Evolutionary conservation across 306 rosid genomes (phyloP).

Genomic region (Lotus japonicus): DNA sequence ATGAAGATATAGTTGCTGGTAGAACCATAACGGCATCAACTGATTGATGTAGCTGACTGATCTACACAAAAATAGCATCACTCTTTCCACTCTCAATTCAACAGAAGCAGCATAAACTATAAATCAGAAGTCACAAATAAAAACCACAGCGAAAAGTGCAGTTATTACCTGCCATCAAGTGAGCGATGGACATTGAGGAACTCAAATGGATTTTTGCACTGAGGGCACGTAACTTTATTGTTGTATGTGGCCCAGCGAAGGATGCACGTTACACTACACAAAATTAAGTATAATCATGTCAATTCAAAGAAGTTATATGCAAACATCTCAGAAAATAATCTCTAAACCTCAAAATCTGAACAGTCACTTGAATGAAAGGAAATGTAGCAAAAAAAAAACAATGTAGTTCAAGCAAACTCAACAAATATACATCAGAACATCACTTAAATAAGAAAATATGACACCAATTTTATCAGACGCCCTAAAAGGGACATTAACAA

Average conservation of each 20-base stretch:
- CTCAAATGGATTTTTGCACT: conserved; percentile 82
- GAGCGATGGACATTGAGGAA: conserved; percentile 83
- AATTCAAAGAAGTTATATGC: background rate
- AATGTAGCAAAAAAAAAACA: background rate
- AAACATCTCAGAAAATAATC: background rate
- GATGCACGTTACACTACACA: conserved; percentile 77
- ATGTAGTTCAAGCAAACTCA: background rate
- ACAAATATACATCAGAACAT: background rate
- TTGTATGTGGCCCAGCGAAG: conserved; percentile 85
- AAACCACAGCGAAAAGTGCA: background rate
- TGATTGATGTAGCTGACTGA: background rate
- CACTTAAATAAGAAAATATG: background rate
- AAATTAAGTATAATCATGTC: background rate
- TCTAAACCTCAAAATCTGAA: background rate
- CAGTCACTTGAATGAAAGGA: background rate
- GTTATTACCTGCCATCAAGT: conserved; percentile 85
- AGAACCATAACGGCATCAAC: background rate
- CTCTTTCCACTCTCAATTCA: background rate
- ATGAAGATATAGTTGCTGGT: background rate
- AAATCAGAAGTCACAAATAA: background rate
- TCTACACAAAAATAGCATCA: background rate
- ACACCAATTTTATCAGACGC: background rate
- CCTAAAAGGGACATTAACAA: background rate
- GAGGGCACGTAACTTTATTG: conserved; percentile 75
- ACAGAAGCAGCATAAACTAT: background rate